Conservation (phyloP, 2,329 filamentous ascomycete species). For the Stemphylium beticola region DNA sequence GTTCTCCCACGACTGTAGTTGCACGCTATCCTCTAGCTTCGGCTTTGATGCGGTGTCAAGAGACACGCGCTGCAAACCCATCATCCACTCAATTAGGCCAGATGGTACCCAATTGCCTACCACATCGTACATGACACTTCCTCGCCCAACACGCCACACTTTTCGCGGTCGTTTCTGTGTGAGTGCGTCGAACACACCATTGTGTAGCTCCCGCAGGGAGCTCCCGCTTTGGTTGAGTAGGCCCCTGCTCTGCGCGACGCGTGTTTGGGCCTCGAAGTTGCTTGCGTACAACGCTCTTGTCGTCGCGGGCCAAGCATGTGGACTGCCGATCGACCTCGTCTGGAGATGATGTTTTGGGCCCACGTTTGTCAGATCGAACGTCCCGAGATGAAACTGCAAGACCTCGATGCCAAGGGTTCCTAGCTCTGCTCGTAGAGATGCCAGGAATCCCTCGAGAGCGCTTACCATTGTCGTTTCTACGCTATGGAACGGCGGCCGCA, state of each 20-base stretch:
- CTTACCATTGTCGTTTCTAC: constrained; percentile 86
- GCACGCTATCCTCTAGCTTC: constrained; percentile 53
- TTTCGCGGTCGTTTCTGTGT: constrained; percentile 65
- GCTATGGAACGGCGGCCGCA: constrained; percentile 80
- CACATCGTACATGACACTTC: constrained; percentile 82
- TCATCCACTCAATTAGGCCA: constrained; percentile 87
- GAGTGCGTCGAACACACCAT: constrained; percentile 88
- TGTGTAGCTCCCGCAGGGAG: constrained; percentile 78
- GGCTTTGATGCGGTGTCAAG: constrained; percentile 40
- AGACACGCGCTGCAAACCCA: constrained; percentile 72
- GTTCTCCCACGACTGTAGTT: constrained; percentile 52
- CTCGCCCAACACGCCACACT: constrained; percentile 81
- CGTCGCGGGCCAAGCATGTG: constrained; percentile 47
- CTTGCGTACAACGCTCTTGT: constrained; percentile 44
- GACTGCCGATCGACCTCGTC: constrained; percentile 41
- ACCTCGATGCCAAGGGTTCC: constrained; percentile 77
- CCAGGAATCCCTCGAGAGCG: constrained; percentile 84
- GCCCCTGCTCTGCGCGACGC: constrained; percentile 57
- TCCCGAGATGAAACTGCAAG: constrained; percentile 87
- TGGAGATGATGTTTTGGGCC: constrained; percentile 51
- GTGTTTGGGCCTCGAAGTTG: constrained; percentile 48
- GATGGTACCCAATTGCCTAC: constrained; percentile 82
- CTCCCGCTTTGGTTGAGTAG: constrained; percentile 66
- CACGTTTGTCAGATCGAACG: constrained; percentile 80
- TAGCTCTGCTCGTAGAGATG: constrained; percentile 80